Conservation (phyloP, 2,329 filamentous ascomycete species). For the Epichloe gansuensis region DNA sequence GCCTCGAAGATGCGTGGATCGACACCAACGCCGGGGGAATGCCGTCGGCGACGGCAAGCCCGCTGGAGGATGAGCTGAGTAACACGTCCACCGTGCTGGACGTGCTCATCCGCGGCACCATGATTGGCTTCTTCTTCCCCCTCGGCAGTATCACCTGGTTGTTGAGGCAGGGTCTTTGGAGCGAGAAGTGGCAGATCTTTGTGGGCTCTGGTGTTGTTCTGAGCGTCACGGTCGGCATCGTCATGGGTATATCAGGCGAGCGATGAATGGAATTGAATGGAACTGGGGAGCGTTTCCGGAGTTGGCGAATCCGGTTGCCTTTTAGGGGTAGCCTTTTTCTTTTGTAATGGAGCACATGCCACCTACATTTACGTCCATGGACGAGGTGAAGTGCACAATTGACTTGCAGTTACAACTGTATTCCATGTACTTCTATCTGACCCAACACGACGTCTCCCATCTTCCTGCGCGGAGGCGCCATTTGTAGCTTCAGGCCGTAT, state of each 20-base stretch:
- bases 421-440: too few species aligned
- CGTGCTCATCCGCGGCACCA: conserved; percentile 73
- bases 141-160: conserved; percentile 77
- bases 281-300: neutral
- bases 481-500: too few species aligned
- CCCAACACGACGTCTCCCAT: too few species aligned
- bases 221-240: conserved; percentile 62
- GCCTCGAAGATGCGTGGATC: conserved; percentile 83
- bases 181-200: conserved; percentile 70
- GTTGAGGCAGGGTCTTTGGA: conserved; percentile 75
- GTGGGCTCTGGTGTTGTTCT: conserved; percentile 75
- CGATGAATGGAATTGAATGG: conserved; percentile 1
- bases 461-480: too few species aligned
- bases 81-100: conserved; percentile 51
- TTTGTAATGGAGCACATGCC: neutral
- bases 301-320: too few species aligned
- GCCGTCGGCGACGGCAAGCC: conserved; percentile 22
- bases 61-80: conserved; percentile 34
- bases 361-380: neutral
- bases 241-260: conserved; percentile 35
- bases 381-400: neutral
- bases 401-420: too few species aligned
- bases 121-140: conserved; percentile 93
- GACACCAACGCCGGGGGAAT: conserved; percentile 47
- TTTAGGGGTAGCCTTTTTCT: neutral